phyloP scores from a whole-genome alignment of 2,329 filamentous ascomycete species.

The Cryphonectria radicalis region DNA sequence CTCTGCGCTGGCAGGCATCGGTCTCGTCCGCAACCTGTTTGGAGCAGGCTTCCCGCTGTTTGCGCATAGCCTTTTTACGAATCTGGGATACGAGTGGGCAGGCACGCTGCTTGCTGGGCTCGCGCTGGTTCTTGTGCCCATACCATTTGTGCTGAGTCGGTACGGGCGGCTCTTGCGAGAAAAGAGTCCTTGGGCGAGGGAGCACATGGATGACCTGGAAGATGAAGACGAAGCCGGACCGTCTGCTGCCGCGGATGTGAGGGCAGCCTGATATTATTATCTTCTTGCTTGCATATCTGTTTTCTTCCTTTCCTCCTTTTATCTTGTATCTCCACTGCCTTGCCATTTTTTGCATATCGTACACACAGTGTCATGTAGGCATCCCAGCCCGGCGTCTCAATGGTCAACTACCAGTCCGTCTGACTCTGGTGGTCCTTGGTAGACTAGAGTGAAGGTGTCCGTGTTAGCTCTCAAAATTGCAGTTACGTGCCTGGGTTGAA shows the following conservation, averaged over 20 bases:
- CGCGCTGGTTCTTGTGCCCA: slow-evolving; percentile 40
- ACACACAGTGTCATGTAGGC: neutral
- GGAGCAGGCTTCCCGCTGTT: slow-evolving; percentile 46
- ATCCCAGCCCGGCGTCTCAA: neutral
- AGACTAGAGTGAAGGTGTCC: slow-evolving; percentile 26
- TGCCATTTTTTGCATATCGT: neutral
- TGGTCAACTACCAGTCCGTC: slow-evolving; percentile 29
- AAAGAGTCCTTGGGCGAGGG: slow-evolving; percentile 36
- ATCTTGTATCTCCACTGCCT: neutral
- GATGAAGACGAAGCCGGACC: slow-evolving; percentile 23
- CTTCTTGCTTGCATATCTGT: neutral
- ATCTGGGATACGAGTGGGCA: slow-evolving; percentile 43
- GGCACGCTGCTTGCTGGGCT: slow-evolving; percentile 42
- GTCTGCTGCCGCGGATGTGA: neutral
- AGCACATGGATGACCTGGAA: slow-evolving; percentile 33
- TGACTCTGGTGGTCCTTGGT: slow-evolving; percentile 37
- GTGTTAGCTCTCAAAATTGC: slow-evolving; percentile 16
- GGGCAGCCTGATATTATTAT: neutral
- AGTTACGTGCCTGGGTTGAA: neutral
- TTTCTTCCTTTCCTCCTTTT: neutral
- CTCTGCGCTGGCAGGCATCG: slow-evolving; percentile 46
- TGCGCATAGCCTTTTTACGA: slow-evolving; percentile 40
- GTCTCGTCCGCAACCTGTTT: slow-evolving; percentile 43
- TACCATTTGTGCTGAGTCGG: slow-evolving; percentile 37
- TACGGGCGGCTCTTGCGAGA: slow-evolving; percentile 35